phyloP scores from a whole-genome alignment of 1,139 yeast species.

The Diutina catenulata region DNA sequence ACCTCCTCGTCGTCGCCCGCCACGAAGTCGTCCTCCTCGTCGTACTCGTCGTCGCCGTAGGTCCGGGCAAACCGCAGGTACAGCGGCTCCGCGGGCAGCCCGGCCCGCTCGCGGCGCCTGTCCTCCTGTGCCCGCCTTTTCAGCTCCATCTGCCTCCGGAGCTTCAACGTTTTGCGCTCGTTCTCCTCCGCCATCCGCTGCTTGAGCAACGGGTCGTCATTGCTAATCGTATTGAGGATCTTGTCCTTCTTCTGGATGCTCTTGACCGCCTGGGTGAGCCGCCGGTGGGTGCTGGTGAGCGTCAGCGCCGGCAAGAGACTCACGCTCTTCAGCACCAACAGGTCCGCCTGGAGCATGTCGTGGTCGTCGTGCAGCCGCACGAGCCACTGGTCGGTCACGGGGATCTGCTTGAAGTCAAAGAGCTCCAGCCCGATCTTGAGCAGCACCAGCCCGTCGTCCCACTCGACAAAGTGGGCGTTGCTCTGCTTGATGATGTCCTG shows the following conservation, averaged over 20 bases:
- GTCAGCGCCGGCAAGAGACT: conserved; percentile 85
- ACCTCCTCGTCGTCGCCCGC: conserved; percentile 35
- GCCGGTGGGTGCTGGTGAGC: conserved; percentile 66
- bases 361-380: conserved; percentile 62
- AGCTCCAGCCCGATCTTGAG: conserved; percentile 79
- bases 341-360: conserved; percentile 53
- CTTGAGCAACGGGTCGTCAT: conserved; percentile 77
- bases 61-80: conserved; percentile 30
- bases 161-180: conserved; percentile 58
- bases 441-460: conserved; percentile 90
- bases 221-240: conserved; percentile 56
- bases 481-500: conserved; percentile 67
- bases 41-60: conserved; percentile 32
- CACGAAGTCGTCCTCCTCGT: conserved; percentile 33
- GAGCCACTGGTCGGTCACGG: conserved; percentile 62
- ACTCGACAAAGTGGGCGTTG: conserved; percentile 78
- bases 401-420: conserved; percentile 62
- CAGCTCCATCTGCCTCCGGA: conserved; percentile 53
- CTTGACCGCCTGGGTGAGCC: conserved; percentile 67
- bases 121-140: conserved; percentile 36
- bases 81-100: conserved; percentile 21
- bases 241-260: conserved; percentile 50
- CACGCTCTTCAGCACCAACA: conserved; percentile 40
- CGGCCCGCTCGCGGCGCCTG: conserved; percentile 16
- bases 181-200: conserved; percentile 75